These are phyloP conservation scores for Botrytis fragariae DNA, from an alignment of 2,329 filamentous ascomycete genomes.

Conservation along the genomic window DNA sequence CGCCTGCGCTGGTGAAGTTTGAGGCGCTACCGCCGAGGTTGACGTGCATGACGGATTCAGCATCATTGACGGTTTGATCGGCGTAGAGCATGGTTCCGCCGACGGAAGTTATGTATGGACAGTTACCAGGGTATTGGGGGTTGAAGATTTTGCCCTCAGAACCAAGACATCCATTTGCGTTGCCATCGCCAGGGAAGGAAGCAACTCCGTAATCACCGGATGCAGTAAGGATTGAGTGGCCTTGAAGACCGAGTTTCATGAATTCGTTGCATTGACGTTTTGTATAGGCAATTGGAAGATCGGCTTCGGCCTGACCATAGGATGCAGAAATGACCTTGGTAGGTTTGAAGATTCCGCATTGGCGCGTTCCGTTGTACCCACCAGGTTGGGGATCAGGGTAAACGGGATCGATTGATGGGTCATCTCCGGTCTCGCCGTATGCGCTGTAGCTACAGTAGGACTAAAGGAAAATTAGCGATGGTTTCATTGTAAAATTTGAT, in stretches of 20 bases:
- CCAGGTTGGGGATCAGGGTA: slow-evolving; percentile 43
- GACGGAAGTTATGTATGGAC: slow-evolving; percentile 66
- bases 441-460: slow-evolving; percentile 47
- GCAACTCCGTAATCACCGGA: slow-evolving; percentile 58
- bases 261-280: slow-evolving; percentile 61
- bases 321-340: slow-evolving; percentile 53
- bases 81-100: slow-evolving; percentile 55
- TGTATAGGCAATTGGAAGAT: slow-evolving; percentile 59
- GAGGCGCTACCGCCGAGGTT: slow-evolving; percentile 38
- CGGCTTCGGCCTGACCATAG: slow-evolving; percentile 66
- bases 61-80: slow-evolving; percentile 43
- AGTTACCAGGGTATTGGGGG: slow-evolving; percentile 60
- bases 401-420: slow-evolving; percentile 43
- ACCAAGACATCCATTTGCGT: slow-evolving; percentile 48
- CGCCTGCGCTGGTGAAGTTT: slow-evolving; percentile 45
- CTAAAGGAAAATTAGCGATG: slow-evolving; percentile 17
- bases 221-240: slow-evolving; percentile 62
- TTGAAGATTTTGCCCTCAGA: slow-evolving; percentile 29
- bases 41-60: slow-evolving; percentile 30
- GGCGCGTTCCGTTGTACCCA: slow-evolving; percentile 43
- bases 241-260: slow-evolving; percentile 63
- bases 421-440: slow-evolving; percentile 43
- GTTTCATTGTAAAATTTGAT: neutral
- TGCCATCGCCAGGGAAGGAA: slow-evolving; percentile 58
- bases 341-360: slow-evolving; percentile 28